These are phyloP conservation scores for Leucocoprinus leucothites DNA, from an alignment of 768 basidiomycete species.

Conservation along the genomic window DNA sequence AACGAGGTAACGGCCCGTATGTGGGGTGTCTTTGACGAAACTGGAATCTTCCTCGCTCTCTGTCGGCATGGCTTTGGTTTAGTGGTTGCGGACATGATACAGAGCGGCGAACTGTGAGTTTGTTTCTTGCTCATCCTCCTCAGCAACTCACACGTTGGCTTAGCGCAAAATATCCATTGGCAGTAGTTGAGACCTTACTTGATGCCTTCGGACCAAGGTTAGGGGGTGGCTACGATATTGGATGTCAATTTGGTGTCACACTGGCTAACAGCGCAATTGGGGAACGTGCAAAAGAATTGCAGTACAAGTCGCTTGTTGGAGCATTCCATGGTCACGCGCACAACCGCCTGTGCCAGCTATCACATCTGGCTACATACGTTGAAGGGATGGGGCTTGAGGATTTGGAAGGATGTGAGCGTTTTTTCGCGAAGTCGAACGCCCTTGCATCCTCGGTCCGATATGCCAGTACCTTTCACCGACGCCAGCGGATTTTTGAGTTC, in stretches of 20 bases:
- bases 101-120: constrained; percentile 2
- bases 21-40: constrained; percentile 31
- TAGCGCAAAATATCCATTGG: constrained; percentile 23
- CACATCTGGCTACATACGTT: constrained; percentile 19
- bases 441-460: constrained; percentile 16
- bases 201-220: constrained; percentile 18
- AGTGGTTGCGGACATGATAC: constrained; percentile 21
- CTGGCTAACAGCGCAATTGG: constrained; percentile 21
- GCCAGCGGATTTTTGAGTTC: constrained; percentile 6
- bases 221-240: constrained; percentile 27
- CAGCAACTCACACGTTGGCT: too few relatives aligned
- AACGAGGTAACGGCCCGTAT: constrained; percentile 15
- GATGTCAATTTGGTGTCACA: constrained; percentile 23
- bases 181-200: constrained; percentile 19
- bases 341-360: constrained; percentile 24
- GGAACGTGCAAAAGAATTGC: not conserved
- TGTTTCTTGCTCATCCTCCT: too few relatives aligned
- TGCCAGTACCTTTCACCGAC: constrained; percentile 10
- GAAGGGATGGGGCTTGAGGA: constrained; percentile 23
- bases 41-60: constrained; percentile 24
- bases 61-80: constrained; percentile 28
- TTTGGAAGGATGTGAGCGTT: constrained; percentile 22
- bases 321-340: constrained; percentile 28
- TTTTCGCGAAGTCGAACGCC: constrained; percentile 22
- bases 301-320: constrained; percentile 16